These are phyloP conservation scores for Allium sativum DNA, from an alignment of 106 monocot species.

Conservation along the genomic window DNA sequence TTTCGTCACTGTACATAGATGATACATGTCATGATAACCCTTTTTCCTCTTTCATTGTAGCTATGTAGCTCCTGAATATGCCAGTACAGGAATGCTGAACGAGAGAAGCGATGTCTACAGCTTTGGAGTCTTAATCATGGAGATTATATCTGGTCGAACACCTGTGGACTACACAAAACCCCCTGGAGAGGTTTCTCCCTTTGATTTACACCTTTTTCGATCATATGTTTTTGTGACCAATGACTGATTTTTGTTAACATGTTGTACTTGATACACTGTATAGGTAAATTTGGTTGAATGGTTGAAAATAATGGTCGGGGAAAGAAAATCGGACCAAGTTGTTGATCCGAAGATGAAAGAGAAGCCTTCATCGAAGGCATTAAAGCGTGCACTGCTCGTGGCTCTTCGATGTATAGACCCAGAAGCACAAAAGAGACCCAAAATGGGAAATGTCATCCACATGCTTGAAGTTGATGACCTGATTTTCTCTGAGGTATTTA, in stretches of 20 bases:
- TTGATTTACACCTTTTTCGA: neutral
- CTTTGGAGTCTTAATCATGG: conserved; percentile 53
- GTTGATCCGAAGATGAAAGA: conserved; percentile 65
- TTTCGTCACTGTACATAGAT: neutral
- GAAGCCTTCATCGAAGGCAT: conserved; percentile 60
- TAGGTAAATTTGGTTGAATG: conserved; percentile 81
- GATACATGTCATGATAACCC: neutral
- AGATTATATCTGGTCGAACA: conserved; percentile 43
- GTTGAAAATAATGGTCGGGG: conserved; percentile 71
- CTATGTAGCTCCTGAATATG: conserved; percentile 47
- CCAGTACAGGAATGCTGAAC: conserved; percentile 51
- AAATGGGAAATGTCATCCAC: conserved; percentile 78
- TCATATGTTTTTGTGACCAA: neutral
- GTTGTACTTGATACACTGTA: neutral
- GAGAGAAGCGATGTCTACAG: conserved; percentile 56
- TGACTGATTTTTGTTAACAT: neutral
- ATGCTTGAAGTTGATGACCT: conserved; percentile 77
- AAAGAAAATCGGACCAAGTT: conserved; percentile 52
- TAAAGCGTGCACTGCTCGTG: conserved; percentile 70
- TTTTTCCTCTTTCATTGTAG: conserved; percentile 14
- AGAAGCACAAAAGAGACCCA: conserved; percentile 64
- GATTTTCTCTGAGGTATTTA: conserved; percentile 42
- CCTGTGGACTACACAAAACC: conserved; percentile 48
- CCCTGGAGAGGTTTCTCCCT: conserved; percentile 24
- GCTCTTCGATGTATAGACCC: conserved; percentile 87